Percentiles rank a stretch among this genome's conserved stretches.
phyloP scores from a whole-genome alignment of 768 basidiomycete species.

The Naematelia aurantialba region DNA sequence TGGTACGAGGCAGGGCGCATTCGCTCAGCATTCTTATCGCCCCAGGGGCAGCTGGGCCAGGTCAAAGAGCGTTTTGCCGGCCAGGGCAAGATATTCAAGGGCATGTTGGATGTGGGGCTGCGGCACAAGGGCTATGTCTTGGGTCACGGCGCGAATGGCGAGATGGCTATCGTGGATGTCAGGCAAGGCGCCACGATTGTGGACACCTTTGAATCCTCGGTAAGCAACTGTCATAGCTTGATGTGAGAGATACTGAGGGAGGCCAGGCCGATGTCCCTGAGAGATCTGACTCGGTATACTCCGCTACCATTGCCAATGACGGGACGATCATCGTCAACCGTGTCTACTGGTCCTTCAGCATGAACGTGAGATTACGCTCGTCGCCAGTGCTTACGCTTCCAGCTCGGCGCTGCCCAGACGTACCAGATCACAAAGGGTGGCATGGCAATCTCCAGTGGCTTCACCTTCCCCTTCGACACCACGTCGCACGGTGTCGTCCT shows the following conservation, averaged over 20 bases:
- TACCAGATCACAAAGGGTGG: slow-evolving; percentile 20
- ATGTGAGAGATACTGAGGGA: not conserved
- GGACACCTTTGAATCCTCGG: slow-evolving; percentile 58
- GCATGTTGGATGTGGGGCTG: slow-evolving; percentile 60
- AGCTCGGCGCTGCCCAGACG: slow-evolving; percentile 27
- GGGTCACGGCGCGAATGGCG: slow-evolving; percentile 59
- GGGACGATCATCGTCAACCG: slow-evolving; percentile 61
- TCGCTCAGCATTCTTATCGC: slow-evolving; percentile 52
- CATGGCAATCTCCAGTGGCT: slow-evolving; percentile 44
- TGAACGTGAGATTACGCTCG: slow-evolving; percentile 54
- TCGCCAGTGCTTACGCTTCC: slow-evolving; percentile 10
- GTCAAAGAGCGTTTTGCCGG: slow-evolving; percentile 33
- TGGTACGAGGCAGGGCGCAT: slow-evolving; percentile 58
- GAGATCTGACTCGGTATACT: slow-evolving; percentile 58
- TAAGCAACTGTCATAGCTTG: slow-evolving; percentile 44
- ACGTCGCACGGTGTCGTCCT: slow-evolving; percentile 63
- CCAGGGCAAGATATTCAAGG: slow-evolving; percentile 52
- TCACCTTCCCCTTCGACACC: slow-evolving; percentile 66
- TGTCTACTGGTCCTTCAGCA: slow-evolving; percentile 63
- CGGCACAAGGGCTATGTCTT: slow-evolving; percentile 61
- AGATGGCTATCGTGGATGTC: slow-evolving; percentile 59
- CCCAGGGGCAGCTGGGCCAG: slow-evolving; percentile 22
- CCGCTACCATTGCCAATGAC: slow-evolving; percentile 57
- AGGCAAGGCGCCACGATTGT: slow-evolving; percentile 54
- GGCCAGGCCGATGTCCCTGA: slow-evolving; percentile 45